Conservation (phyloP, 2,329 filamentous ascomycete genomes). For the Gaeumannomyces tritici region DNA sequence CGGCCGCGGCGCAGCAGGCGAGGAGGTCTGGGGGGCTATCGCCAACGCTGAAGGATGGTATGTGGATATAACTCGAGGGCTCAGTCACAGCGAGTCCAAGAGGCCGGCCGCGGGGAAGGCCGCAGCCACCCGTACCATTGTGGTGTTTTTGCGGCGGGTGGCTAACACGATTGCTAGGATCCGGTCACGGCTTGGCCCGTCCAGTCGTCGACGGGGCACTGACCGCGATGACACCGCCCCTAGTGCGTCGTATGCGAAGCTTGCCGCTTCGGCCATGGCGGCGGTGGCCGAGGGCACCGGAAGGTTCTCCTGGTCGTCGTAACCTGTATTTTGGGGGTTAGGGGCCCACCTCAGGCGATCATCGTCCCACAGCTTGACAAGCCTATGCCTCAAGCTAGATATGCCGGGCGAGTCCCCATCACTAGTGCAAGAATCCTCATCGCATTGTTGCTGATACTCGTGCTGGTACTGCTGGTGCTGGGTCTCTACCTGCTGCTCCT, state of each 20-base stretch:
- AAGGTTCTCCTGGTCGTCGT: conserved; percentile 33
- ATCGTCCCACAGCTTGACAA: conserved; percentile 39
- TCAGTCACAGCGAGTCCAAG: conserved; percentile 49
- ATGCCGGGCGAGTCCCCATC: conserved; percentile 31
- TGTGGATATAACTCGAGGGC: conserved; percentile 52
- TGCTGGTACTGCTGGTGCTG: background rate
- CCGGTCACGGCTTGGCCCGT: conserved; percentile 44
- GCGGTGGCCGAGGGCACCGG: conserved; percentile 28
- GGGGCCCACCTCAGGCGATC: conserved; percentile 43
- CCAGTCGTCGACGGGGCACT: conserved; percentile 26
- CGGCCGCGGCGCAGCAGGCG: conserved; percentile 49
- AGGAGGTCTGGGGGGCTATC: conserved; percentile 49
- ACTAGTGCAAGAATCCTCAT: background rate
- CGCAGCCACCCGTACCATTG: conserved; percentile 40
- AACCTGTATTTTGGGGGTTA: conserved; percentile 31
- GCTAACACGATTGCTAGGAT: conserved; percentile 55
- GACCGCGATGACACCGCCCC: background rate
- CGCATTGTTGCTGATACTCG: no score
- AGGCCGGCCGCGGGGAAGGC: conserved; percentile 54
- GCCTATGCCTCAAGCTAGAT: conserved; percentile 32
- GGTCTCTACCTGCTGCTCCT: conserved; percentile 7
- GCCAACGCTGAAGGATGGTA: conserved; percentile 47
- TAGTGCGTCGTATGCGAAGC: conserved; percentile 13
- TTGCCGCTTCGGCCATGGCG: conserved; percentile 26
- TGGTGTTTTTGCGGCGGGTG: conserved; percentile 41